Evolutionary conservation across 2,329 filamentous ascomycete genomes (phyloP), one percentile per base, ranked within the genome.

Genomic region (Aureobasidium uvarum): DNA sequence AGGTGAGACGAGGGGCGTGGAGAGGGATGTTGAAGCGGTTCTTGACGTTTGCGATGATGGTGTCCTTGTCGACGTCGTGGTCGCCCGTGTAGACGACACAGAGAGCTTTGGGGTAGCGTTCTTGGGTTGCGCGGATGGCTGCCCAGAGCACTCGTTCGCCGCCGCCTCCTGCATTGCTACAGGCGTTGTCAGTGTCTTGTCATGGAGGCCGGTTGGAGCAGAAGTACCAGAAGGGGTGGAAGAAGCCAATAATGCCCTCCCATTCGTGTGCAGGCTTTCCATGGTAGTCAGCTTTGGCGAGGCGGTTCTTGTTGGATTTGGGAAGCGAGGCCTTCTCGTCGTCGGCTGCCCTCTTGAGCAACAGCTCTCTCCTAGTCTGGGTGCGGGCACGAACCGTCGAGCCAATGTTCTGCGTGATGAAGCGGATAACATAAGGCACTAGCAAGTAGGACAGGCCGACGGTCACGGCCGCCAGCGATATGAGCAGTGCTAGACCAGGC

Each of bases 111-210:
- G 94, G 95, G 87, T 91, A 97, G 70, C 89, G 86, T 72, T 88
- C 85, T 78, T 98, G 95, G 2, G 92, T 97, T 46, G 94, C 92
- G 67, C 91, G 86, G 67, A 99, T 91, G 13, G 95, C 95, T 65
- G 93, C 94, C 92, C 96, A 99, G 31, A 99, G 86, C 50, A 99
- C 95, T 75, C 95, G 85, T 79, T 99, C 95, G 68, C 95, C 95
- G 67, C 95, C 95, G 33, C 95, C 95, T 64, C 95, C 95, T 59
- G 95, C 95, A 80, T 99, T 98, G 78, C 91, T 95, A 67, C 43
- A 41, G 31, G n/a, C 14, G 23, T 7, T n/a, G 58, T 66, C 41
- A 63, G 58, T 50, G 23, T 20, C 16, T 36, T 45, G 23, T 14
- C 5, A 16, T 18, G 11, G 8, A 33, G 5, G 5, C 1, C 5